phyloP scores from a whole-genome alignment of 2,329 filamentous ascomycete species.

The Venturia carpophila region DNA sequence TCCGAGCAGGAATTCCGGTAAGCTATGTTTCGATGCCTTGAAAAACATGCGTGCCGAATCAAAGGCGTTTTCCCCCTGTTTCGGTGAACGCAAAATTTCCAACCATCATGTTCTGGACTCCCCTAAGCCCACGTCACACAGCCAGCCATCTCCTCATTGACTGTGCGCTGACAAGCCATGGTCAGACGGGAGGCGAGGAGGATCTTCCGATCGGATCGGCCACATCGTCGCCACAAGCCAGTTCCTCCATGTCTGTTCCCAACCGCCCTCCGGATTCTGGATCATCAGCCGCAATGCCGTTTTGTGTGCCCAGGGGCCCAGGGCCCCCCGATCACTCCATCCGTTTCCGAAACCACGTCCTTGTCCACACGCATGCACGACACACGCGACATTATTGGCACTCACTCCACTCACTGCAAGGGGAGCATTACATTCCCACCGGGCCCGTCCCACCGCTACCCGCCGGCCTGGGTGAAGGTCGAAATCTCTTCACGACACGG shows the following conservation, averaged over 20 bases:
- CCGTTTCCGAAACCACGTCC: neutral
- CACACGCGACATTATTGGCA: neutral
- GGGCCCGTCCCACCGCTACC: neutral
- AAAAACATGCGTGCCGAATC: neutral
- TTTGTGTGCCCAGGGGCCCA: too few species aligned
- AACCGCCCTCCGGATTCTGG: neutral
- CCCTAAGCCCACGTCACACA: too few species aligned
- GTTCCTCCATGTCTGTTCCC: neutral
- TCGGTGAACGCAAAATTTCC: neutral
- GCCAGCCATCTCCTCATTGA: neutral
- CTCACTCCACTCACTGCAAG: too few species aligned
- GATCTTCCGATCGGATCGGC: neutral
- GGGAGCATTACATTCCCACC: too few species aligned
- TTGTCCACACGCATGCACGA: neutral
- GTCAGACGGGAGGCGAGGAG: neutral
- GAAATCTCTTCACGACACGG: too few species aligned
- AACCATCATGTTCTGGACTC: neutral
- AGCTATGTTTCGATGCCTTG: neutral
- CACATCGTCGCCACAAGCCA: neutral
- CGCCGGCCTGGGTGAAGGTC: too few species aligned
- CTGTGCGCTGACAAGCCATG: neutral
- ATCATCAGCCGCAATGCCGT: neutral
- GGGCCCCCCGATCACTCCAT: neutral
- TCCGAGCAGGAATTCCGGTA: neutral
- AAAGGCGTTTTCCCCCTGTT: neutral